Conservation (phyloP, 1,284 basidiomycete species). For the Tylopilus orsonianus region DNA sequence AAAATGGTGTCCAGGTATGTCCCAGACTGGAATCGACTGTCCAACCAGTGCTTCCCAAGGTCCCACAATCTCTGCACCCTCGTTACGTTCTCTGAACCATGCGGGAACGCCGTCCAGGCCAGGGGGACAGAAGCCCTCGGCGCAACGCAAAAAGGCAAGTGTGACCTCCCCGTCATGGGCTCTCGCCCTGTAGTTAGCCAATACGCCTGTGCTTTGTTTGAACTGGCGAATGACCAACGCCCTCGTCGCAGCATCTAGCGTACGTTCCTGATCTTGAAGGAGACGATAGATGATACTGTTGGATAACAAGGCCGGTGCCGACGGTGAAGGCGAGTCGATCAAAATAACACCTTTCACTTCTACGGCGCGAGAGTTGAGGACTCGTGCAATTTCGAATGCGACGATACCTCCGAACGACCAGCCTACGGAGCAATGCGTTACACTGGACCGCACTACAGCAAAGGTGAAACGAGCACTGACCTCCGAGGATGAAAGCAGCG, state of each 20-base stretch:
- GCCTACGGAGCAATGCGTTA: slow-evolving; percentile 37
- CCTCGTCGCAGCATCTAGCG: slow-evolving; percentile 13
- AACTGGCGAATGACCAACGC: slow-evolving; percentile 41
- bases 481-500: slow-evolving; percentile 52
- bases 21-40: slow-evolving; percentile 41
- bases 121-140: slow-evolving; percentile 38
- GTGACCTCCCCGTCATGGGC: slow-evolving; percentile 27
- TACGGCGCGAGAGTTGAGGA: slow-evolving; percentile 44
- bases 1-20: slow-evolving; percentile 70
- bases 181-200: too few species aligned
- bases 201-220: too few species aligned
- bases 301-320: slow-evolving; percentile 48
- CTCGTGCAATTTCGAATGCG: slow-evolving; percentile 62
- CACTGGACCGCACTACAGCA: not conserved
- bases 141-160: slow-evolving; percentile 47
- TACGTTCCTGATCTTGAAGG: slow-evolving; percentile 14
- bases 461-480: slow-evolving; percentile 36
- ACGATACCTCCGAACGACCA: slow-evolving; percentile 79
- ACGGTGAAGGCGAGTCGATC: slow-evolving; percentile 64
- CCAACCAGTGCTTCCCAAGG: slow-evolving; percentile 52
- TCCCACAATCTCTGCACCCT: slow-evolving; percentile 33
- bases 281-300: slow-evolving; percentile 44
- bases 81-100: slow-evolving; percentile 52
- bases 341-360: slow-evolving; percentile 57
- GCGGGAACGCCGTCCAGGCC: slow-evolving; percentile 35